phyloP scores from a whole-genome alignment of 352 stramenopile genomes.

The Phytophthora sansomeana region DNA sequence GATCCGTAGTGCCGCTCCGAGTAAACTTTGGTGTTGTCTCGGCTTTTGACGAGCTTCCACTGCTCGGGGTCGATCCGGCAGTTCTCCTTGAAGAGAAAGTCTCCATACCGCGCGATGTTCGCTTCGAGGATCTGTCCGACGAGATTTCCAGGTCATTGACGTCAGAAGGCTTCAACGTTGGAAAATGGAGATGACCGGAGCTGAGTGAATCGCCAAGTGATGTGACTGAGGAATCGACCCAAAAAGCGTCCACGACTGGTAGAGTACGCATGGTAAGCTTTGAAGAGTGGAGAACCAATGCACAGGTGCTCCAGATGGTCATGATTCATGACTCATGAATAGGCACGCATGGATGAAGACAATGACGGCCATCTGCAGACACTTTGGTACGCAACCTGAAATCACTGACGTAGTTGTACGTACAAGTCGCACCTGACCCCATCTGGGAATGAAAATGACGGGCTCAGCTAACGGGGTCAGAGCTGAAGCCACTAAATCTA shows the following conservation, averaged over 20 bases:
- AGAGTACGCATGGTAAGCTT: conserved; percentile 10
- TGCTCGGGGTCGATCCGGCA: conserved; percentile 28
- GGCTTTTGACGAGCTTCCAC: conserved; percentile 48
- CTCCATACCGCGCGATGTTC: conserved; percentile 42
- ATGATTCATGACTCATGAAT: no score
- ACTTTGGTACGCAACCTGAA: conserved; percentile 3
- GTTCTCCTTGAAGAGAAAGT: conserved; percentile 40
- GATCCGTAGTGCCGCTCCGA: conserved; percentile 30
- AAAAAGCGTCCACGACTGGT: conserved; percentile 3
- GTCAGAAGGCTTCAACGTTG: conserved; percentile 38
- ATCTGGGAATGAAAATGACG: not conserved
- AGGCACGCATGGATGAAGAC: conserved; percentile 20
- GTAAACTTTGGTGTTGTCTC: conserved; percentile 41
- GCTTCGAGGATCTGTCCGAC: conserved; percentile 38
- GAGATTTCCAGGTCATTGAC: conserved; percentile 32
- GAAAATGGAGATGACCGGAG: conserved; percentile 1
- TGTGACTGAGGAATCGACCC: not conserved
- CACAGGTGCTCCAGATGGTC: not conserved
- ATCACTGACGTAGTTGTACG: not conserved
- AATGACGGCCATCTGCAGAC: conserved; percentile 6
- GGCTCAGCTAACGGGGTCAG: conserved; percentile 8
- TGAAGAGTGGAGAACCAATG: not conserved
- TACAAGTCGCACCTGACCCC: no score
- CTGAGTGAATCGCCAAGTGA: conserved; percentile 24
- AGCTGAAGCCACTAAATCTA: conserved; percentile 7